A percentile compares a stretch with the other conserved stretches of the same genome.
Evolutionary conservation across 2,329 filamentous ascomycete species (phyloP).

Genomic region (Metarhizium guizhouense): DNA sequence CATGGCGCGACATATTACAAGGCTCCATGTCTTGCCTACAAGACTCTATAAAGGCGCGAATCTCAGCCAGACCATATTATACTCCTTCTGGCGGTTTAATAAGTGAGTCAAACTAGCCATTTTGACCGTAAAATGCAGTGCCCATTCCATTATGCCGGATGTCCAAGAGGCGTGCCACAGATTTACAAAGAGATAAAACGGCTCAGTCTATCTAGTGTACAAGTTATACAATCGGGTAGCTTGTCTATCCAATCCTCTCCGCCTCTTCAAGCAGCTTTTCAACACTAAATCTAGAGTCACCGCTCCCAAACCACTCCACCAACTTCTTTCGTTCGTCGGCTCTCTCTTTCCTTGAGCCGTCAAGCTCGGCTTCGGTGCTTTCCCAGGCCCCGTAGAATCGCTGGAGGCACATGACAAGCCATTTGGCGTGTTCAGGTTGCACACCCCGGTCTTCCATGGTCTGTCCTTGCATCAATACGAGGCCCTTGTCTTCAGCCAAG

Average conservation of each 20-base stretch:
- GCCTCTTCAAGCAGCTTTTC: slow-evolving; percentile 83
- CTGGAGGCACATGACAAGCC: slow-evolving; percentile 87
- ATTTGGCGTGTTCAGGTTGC: slow-evolving; percentile 72
- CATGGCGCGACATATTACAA: too few relatives aligned
- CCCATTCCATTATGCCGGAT: too few relatives aligned
- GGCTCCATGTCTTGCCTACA: too few relatives aligned
- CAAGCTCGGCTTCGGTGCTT: slow-evolving; percentile 26
- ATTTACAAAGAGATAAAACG: too few relatives aligned
- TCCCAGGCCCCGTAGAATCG: slow-evolving; percentile 75
- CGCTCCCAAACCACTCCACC: slow-evolving; percentile 72
- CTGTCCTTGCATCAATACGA: slow-evolving; percentile 80
- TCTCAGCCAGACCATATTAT: too few relatives aligned
- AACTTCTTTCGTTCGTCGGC: slow-evolving; percentile 56
- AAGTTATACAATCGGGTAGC: background rate
- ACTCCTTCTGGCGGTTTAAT: too few relatives aligned
- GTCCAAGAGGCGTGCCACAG: too few relatives aligned
- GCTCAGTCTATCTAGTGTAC: background rate
- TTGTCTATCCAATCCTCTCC: slow-evolving; percentile 57
- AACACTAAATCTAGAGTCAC: slow-evolving; percentile 71
- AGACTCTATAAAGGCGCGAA: too few relatives aligned
- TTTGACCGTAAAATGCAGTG: too few relatives aligned
- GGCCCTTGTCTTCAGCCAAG: slow-evolving; percentile 59
- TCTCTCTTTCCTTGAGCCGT: slow-evolving; percentile 42
- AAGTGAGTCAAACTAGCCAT: too few relatives aligned
- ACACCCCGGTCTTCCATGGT: slow-evolving; percentile 71